These are phyloP conservation scores for Glycine tomentella DNA, from an alignment of 306 rosid genomes.

Conservation along the genomic window DNA sequence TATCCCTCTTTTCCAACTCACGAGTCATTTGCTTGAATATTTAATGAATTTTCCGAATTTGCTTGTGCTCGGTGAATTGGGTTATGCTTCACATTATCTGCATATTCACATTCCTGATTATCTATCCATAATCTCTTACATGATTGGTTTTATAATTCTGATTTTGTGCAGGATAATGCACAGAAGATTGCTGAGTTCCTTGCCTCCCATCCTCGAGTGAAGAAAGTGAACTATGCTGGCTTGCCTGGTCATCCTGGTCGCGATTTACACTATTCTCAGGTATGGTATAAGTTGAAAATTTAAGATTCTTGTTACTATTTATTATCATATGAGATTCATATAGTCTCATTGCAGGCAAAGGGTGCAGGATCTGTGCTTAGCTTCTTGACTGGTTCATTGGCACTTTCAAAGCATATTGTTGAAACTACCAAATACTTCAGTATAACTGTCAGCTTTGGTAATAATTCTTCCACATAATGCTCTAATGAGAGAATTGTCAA, in stretches of 20 bases:
- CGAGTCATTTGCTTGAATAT: background rate
- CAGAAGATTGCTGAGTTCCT: constrained; percentile 95
- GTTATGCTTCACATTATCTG: background rate
- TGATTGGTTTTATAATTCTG: background rate
- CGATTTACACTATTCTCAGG: constrained; percentile 89
- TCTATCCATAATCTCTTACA: background rate
- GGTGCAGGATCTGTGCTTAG: constrained; percentile 96
- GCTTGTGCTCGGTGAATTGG: constrained; percentile 1
- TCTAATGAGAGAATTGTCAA: background rate
- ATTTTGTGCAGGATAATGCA: constrained; percentile 81
- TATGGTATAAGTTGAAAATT: constrained; percentile 40
- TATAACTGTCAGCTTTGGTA: constrained; percentile 95
- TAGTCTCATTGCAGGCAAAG: constrained; percentile 66
- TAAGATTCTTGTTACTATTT: constrained; percentile 30
- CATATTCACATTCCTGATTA: too few species aligned
- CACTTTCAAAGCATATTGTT: constrained; percentile 89
- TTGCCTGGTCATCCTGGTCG: constrained; percentile 79
- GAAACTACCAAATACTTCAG: constrained; percentile 89
- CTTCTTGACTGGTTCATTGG: constrained; percentile 82
- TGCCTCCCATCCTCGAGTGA: constrained; percentile 76
- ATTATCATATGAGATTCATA: constrained; percentile 28
- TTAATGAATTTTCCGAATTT: background rate
- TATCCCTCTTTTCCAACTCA: background rate
- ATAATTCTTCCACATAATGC: constrained; percentile 35
- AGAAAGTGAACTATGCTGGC: constrained; percentile 82